Conservation (phyloP, 2,329 filamentous ascomycete genomes). For the Aureobasidium melanogenum region DNA sequence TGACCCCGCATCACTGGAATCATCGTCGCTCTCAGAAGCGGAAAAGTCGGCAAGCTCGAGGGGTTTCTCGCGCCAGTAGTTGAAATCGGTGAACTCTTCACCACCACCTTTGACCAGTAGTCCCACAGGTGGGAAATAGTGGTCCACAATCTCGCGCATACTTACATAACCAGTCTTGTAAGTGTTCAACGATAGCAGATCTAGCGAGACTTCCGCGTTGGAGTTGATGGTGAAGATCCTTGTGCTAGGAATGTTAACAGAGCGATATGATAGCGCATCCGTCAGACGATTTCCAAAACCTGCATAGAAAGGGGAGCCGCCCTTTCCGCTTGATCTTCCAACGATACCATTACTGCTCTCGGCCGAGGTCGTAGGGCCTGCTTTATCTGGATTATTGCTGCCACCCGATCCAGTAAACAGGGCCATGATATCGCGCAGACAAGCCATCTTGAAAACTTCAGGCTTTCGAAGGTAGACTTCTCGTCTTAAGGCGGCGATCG, state of each 20-base stretch:
- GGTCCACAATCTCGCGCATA: slow-evolving; percentile 94
- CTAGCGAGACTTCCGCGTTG: slow-evolving; percentile 88
- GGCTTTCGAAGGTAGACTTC: slow-evolving; percentile 95
- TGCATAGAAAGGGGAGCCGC: slow-evolving; percentile 72
- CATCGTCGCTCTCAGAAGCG: slow-evolving; percentile 60
- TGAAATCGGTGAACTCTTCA: slow-evolving; percentile 94
- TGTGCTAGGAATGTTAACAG: slow-evolving; percentile 87
- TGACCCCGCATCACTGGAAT: slow-evolving; percentile 22
- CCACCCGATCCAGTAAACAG: slow-evolving; percentile 52
- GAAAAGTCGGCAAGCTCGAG: slow-evolving; percentile 84
- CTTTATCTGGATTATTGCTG: slow-evolving; percentile 18
- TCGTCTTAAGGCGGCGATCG: slow-evolving; percentile 81
- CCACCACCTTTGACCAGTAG: slow-evolving; percentile 81
- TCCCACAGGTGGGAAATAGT: slow-evolving; percentile 91
- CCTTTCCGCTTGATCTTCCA: slow-evolving; percentile 17
- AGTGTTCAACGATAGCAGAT: slow-evolving; percentile 82
- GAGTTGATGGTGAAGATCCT: slow-evolving; percentile 98
- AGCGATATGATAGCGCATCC: slow-evolving; percentile 90
- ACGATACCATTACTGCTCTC: background rate
- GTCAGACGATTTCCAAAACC: slow-evolving; percentile 95
- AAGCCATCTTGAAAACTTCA: slow-evolving; percentile 99
- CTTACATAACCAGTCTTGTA: slow-evolving; percentile 95
- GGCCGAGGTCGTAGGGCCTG: slow-evolving; percentile 4
- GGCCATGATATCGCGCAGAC: slow-evolving; percentile 83
- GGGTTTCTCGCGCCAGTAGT: slow-evolving; percentile 83